Evolutionary conservation across 1,139 yeast genomes (phyloP).

Genomic region (Candida tunisiensis): DNA sequence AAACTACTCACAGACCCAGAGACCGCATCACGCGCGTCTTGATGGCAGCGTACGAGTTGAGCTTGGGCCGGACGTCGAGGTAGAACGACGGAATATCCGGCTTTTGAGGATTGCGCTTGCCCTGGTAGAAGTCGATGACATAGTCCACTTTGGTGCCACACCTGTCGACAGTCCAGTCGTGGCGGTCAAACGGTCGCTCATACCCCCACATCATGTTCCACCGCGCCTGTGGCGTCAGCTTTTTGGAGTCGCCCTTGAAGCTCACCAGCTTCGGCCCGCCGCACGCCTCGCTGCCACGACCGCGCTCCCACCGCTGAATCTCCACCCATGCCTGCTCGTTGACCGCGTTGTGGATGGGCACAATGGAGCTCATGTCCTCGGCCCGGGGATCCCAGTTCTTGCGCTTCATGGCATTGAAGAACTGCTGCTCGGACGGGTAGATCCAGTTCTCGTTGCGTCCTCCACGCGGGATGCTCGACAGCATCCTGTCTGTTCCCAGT

Average conservation of each 20-base stretch:
- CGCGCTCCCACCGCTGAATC: constrained; percentile 67
- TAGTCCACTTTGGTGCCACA: constrained; percentile 77
- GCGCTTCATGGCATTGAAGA: constrained; percentile 84
- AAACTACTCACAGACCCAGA: not conserved
- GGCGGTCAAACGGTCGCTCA: constrained; percentile 83
- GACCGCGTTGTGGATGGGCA: constrained; percentile 87
- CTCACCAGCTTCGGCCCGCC: constrained; percentile 78
- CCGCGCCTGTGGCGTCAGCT: constrained; percentile 82
- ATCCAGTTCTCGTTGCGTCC: constrained; percentile 59
- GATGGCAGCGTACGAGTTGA: constrained; percentile 66
- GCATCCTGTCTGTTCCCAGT: constrained; percentile 47
- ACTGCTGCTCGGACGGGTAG: constrained; percentile 91
- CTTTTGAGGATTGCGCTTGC: constrained; percentile 30
- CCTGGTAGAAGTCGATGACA: constrained; percentile 82
- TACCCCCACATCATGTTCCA: constrained; percentile 42
- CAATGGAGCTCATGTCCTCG: constrained; percentile 74
- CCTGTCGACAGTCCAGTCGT: constrained; percentile 86
- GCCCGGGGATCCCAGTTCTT: constrained; percentile 79
- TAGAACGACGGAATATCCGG: constrained; percentile 45
- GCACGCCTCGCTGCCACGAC: constrained; percentile 33
- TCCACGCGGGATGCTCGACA: constrained; percentile 77
- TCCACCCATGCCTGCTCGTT: constrained; percentile 89
- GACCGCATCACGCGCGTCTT: constrained; percentile 41
- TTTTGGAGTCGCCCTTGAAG: constrained; percentile 77
- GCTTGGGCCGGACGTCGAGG: constrained; percentile 82